A percentile compares a stretch with the other conserved stretches of the same genome.
Evolutionary conservation across 2,329 filamentous ascomycete genomes (phyloP).

Genomic region (Cladophialophora psammophila): DNA sequence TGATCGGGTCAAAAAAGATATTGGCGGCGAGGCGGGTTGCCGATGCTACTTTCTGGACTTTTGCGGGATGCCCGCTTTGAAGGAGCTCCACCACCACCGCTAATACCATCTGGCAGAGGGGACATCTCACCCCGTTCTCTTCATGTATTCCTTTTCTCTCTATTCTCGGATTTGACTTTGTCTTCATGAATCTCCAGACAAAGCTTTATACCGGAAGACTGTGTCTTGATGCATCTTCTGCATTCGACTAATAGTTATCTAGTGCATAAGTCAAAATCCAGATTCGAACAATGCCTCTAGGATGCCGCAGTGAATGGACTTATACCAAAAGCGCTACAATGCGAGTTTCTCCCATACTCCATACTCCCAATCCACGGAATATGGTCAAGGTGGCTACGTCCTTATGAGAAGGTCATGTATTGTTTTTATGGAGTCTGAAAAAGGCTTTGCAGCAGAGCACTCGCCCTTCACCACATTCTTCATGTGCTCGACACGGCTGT

Average conservation of each 20-base stretch:
- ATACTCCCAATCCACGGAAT: not conserved
- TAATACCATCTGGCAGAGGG: not conserved
- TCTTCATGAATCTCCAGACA: too few species aligned
- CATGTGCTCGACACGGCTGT: not conserved
- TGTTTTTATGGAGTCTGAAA: not conserved
- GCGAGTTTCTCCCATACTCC: not conserved
- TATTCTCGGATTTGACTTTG: not conserved
- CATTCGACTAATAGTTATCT: too few species aligned
- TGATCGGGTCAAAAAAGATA: conserved; percentile 6
- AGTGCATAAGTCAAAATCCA: too few species aligned
- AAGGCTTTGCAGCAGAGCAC: not conserved
- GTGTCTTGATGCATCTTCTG: too few species aligned
- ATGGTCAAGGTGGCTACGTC: not conserved
- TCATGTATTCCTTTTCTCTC: not conserved
- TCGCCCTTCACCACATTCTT: not conserved
- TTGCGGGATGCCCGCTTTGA: conserved; percentile 5
- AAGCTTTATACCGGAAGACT: too few species aligned
- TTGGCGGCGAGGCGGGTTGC: conserved; percentile 1
- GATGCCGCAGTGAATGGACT: not conserved
- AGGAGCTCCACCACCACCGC: not conserved
- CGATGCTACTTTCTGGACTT: conserved; percentile 15
- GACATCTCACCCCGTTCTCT: not conserved
- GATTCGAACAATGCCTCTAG: not conserved
- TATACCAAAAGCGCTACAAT: not conserved
- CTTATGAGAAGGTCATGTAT: not conserved